Percentiles rank a stretch among this genome's conserved stretches.
Evolutionary conservation across 306 rosid species (phyloP).

Genomic region (Begonia peltatifolia): DNA sequence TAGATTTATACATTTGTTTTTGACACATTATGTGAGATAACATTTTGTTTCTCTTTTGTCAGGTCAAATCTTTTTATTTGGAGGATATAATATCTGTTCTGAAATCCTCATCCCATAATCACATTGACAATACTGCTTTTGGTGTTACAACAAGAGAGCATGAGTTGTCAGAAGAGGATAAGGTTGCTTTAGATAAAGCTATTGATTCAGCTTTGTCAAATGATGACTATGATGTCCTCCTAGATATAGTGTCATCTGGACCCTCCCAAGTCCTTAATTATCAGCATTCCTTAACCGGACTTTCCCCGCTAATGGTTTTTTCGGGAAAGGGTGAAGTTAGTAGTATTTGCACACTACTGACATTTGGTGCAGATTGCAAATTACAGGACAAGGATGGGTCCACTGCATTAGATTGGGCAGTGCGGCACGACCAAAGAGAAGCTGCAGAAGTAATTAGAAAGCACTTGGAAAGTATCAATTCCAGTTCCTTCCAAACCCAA

Average conservation of each 20-base stretch:
- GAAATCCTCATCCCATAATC: conserved; percentile 31
- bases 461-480: conserved; percentile 31
- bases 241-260: conserved; percentile 57
- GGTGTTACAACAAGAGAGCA: conserved; percentile 16
- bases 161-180: conserved; percentile 48
- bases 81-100: conserved; percentile 78
- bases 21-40: too few relatives aligned
- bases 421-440: conserved; percentile 42
- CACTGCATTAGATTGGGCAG: conserved; percentile 60
- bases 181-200: conserved; percentile 68
- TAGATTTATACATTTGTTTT: too few relatives aligned
- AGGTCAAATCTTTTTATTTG: conserved; percentile 74
- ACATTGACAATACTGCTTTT: conserved; percentile 28
- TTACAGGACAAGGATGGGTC: conserved; percentile 56
- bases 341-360: conserved; percentile 69
- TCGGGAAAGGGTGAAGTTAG: conserved; percentile 79
- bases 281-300: conserved; percentile 70
- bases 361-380: conserved; percentile 62
- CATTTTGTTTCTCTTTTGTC: conserved; percentile 15
- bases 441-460: conserved; percentile 41
- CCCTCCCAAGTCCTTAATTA: conserved; percentile 39
- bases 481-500: conserved; percentile 32
- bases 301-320: conserved; percentile 79
- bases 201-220: conserved; percentile 68
- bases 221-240: conserved; percentile 63